Conservation (phyloP, 345 rosid species). For the Ceriops tagal region DNA sequence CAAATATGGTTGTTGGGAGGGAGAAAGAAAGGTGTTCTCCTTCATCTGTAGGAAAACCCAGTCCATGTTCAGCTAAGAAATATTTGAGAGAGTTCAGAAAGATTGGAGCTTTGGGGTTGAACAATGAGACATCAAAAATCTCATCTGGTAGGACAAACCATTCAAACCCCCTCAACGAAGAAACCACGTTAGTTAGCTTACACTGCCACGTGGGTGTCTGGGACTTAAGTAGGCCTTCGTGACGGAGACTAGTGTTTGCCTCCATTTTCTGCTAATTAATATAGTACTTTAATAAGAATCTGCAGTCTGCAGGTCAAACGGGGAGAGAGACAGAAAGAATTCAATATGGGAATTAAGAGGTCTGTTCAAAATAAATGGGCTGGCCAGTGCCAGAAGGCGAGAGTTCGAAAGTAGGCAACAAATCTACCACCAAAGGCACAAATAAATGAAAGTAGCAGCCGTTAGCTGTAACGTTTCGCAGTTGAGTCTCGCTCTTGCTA, state of each 20-base stretch:
- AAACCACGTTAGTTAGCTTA: not conserved
- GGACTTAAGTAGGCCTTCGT: not conserved
- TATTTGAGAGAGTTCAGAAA: conserved; percentile 20
- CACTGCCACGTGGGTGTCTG: not conserved
- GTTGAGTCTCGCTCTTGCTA: not conserved
- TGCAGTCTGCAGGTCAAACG: conserved; percentile 2
- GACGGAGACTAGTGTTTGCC: not conserved
- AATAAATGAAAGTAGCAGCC: conserved; percentile 18
- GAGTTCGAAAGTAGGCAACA: conserved; percentile 18
- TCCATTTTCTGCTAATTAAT: not conserved
- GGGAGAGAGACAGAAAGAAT: conserved; percentile 11
- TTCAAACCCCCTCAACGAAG: conserved; percentile 3
- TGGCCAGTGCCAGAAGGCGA: conserved; percentile 13
- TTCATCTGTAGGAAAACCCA: conserved; percentile 36
- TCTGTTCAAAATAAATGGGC: conserved; percentile 21
- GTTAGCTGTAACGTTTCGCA: not conserved
- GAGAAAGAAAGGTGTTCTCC: conserved; percentile 29
- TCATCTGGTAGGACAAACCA: conserved; percentile 19
- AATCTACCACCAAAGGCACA: conserved; percentile 18
- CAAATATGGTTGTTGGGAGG: conserved; percentile 30
- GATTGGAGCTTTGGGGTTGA: conserved; percentile 24
- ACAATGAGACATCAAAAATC: conserved; percentile 17
- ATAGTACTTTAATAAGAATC: not conserved
- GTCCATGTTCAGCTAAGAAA: conserved; percentile 27
- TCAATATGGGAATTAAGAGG: conserved; percentile 19